Conservation (phyloP, 805 yeast species). For the Candida corydali region DNA sequence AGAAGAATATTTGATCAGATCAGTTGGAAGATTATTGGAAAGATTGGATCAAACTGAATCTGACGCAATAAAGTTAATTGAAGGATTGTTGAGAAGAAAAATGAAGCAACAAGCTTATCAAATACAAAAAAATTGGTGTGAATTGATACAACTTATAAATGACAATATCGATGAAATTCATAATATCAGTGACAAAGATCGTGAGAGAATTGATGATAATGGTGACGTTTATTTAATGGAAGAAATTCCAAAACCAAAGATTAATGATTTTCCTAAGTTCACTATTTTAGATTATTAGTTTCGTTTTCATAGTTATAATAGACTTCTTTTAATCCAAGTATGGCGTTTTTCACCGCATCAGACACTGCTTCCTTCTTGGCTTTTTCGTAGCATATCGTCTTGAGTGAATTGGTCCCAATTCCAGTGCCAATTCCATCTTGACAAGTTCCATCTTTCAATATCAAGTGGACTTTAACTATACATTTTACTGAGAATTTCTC, state of each 20-base stretch:
- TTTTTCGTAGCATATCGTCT: slow-evolving; percentile 30
- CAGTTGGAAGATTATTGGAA: slow-evolving; percentile 83
- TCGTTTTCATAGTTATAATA: slow-evolving; percentile 9
- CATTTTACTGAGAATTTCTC: slow-evolving; percentile 20
- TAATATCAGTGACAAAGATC: slow-evolving; percentile 74
- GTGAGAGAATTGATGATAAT: slow-evolving; percentile 85
- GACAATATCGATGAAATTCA: slow-evolving; percentile 74
- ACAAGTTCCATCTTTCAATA: slow-evolving; percentile 42
- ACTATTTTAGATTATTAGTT: slow-evolving; percentile 56
- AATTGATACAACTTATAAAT: slow-evolving; percentile 50
- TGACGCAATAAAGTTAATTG: slow-evolving; percentile 72
- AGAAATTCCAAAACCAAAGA: slow-evolving; percentile 67
- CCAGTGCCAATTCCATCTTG: slow-evolving; percentile 39
- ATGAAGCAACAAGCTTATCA: slow-evolving; percentile 79
- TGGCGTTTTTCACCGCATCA: slow-evolving; percentile 41
- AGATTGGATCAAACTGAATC: slow-evolving; percentile 68
- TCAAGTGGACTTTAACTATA: slow-evolving; percentile 29
- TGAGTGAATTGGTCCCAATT: slow-evolving; percentile 27
- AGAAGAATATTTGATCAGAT: slow-evolving; percentile 87
- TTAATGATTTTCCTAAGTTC: slow-evolving; percentile 58
- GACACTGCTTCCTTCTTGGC: slow-evolving; percentile 47
- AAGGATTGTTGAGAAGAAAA: slow-evolving; percentile 67
- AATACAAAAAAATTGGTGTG: slow-evolving; percentile 64
- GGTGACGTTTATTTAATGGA: slow-evolving; percentile 79
- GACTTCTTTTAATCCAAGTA: slow-evolving; percentile 15